Conservation (phyloP, 345 rosid species). For the Euphorbia pulcherrima region DNA sequence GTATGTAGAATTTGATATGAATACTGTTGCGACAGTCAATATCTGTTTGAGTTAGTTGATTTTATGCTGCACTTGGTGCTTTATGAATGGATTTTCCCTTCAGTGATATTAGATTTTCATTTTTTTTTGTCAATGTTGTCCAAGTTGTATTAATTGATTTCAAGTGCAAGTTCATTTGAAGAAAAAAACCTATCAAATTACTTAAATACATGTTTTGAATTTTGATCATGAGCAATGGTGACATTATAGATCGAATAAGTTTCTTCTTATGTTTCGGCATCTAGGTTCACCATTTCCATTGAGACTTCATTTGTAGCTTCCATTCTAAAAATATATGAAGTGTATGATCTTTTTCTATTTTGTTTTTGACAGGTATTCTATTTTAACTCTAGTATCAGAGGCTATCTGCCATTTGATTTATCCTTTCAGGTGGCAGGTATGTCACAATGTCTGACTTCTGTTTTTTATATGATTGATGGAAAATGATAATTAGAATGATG, state of each 20-base stretch:
- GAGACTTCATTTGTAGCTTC: not conserved
- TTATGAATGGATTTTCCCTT: not conserved
- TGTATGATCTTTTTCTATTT: conserved; percentile 2
- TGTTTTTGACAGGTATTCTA: conserved; percentile 66
- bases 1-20: not conserved
- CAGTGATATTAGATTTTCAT: not conserved
- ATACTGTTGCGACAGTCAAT: not conserved
- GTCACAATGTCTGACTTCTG: conserved; percentile 5
- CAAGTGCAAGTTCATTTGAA: not conserved
- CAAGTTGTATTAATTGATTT: not conserved
- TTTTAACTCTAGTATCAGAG: conserved; percentile 84
- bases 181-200: not conserved
- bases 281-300: not conserved
- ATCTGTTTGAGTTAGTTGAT: not conserved
- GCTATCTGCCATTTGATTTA: conserved; percentile 95
- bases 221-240: not conserved
- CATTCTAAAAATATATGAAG: not conserved
- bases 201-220: not conserved
- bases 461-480: not conserved
- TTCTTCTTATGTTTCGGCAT: not conserved
- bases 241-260: not conserved
- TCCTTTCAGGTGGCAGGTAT: conserved; percentile 98
- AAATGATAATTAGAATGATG: conserved; percentile 16
- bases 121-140: not conserved
- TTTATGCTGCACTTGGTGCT: not conserved